phyloP scores from a whole-genome alignment of 257 asterid species.

The Paulownia fortunei region DNA sequence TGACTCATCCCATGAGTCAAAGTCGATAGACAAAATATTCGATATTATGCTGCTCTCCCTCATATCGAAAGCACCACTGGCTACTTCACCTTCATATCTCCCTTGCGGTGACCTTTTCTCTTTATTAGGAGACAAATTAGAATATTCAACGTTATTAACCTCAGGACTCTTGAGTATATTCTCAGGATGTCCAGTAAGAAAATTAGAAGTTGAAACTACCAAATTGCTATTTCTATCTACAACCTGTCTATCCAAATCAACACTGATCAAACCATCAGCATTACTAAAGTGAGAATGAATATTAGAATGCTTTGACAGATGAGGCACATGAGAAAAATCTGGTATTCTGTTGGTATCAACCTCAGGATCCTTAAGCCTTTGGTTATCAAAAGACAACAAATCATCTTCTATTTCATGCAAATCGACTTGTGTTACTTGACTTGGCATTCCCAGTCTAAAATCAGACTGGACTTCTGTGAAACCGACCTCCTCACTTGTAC shows the following conservation, averaged over 20 bases:
- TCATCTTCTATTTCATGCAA: conserved; percentile 56
- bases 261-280: conserved; percentile 38
- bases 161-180: conserved; percentile 39
- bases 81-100: conserved; percentile 33
- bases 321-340: conserved; percentile 45
- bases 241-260: conserved; percentile 46
- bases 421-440: conserved; percentile 37
- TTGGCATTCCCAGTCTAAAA: conserved; percentile 35
- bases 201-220: conserved; percentile 46
- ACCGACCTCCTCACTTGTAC: conserved; percentile 32
- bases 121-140: conserved; percentile 42
- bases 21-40: conserved; percentile 73
- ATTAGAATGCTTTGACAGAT: conserved; percentile 43
- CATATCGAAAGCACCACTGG: conserved; percentile 43
- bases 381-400: conserved; percentile 60
- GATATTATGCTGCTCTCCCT: conserved; percentile 95
- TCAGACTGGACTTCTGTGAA: conserved; percentile 37
- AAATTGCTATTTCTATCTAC: conserved; percentile 55
- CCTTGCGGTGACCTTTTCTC: conserved; percentile 43
- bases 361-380: conserved; percentile 73
- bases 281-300: conserved; percentile 37
- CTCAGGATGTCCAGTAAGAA: conserved; percentile 53
- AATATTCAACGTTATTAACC: conserved; percentile 41
- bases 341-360: conserved; percentile 44
- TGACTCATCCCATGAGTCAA: conserved; percentile 81